These are phyloP conservation scores for Kluyveromyces siamensis DNA, from an alignment of 805 yeast species.

Conservation along the genomic window DNA sequence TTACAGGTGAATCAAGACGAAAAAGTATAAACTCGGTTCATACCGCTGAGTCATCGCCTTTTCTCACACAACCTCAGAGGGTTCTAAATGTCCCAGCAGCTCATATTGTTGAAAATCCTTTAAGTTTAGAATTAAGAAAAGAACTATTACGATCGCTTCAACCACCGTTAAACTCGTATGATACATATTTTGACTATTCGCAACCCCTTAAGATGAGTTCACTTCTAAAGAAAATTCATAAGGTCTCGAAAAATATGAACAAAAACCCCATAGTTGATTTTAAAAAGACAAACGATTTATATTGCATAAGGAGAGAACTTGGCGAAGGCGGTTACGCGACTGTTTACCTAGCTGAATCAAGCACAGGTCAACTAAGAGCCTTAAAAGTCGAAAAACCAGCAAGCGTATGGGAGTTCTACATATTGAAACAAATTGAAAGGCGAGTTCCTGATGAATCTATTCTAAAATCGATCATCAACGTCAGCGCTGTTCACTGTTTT, in stretches of 20 bases:
- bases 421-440: conserved; percentile 47
- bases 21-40: conserved; percentile 2
- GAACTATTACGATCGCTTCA: conserved; percentile 31
- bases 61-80: conserved; percentile 22
- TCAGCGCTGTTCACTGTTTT: conserved; percentile 44
- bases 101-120: conserved; percentile 34
- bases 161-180: conserved; percentile 29
- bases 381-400: conserved; percentile 66
- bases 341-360: conserved; percentile 62
- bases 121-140: conserved; percentile 33
- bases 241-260: conserved; percentile 30
- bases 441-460: conserved; percentile 26
- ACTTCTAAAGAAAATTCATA: conserved; percentile 30
- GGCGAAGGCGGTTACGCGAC: conserved; percentile 80
- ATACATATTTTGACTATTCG: conserved; percentile 26
- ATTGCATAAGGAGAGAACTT: conserved; percentile 36
- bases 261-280: conserved; percentile 29
- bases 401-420: conserved; percentile 74
- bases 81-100: neutral
- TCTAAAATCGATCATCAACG: conserved; percentile 37
- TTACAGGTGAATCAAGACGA: conserved; percentile 5
- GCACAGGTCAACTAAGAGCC: conserved; percentile 49
- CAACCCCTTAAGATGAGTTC: conserved; percentile 29
- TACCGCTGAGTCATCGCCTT: conserved; percentile 22
- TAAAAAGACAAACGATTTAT: conserved; percentile 26